Conservation (phyloP, 2,329 filamentous ascomycete genomes). For the Colletotrichum sublineola region DNA sequence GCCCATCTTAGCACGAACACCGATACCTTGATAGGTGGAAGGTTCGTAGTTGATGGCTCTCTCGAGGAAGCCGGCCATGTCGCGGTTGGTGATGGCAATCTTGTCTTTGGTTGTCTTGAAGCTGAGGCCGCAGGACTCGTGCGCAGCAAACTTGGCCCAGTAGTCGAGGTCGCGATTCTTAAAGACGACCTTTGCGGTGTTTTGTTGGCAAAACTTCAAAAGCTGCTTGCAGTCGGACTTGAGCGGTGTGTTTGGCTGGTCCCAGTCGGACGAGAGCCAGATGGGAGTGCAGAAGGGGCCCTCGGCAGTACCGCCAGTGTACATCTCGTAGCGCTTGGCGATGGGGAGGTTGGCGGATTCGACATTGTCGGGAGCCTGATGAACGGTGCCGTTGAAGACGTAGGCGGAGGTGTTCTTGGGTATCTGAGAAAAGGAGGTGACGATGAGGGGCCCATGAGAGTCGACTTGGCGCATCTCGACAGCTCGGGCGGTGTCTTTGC, state of each 20-base stretch:
- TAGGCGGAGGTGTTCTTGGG: conserved; percentile 33
- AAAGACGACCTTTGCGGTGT: conserved; percentile 31
- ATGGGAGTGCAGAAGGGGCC: conserved; percentile 24
- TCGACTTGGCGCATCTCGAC: not conserved
- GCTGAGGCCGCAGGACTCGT: conserved; percentile 32
- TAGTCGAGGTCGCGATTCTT: conserved; percentile 22
- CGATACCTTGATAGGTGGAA: not conserved
- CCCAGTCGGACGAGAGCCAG: conserved; percentile 31
- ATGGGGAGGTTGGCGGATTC: not conserved
- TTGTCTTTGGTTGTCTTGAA: conserved; percentile 19
- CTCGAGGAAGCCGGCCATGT: conserved; percentile 33
- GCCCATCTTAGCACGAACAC: conserved; percentile 24
- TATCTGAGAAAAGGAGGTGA: conserved; percentile 15
- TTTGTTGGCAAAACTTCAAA: conserved; percentile 15
- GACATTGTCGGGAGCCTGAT: not conserved
- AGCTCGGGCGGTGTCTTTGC: not conserved
- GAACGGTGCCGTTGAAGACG: conserved; percentile 8
- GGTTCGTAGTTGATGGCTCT: conserved; percentile 11
- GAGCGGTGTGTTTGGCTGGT: conserved; percentile 10
- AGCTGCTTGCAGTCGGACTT: conserved; percentile 20
- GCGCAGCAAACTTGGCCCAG: conserved; percentile 28
- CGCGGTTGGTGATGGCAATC: conserved; percentile 18
- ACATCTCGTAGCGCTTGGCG: conserved; percentile 26
- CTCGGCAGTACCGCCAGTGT: not conserved
- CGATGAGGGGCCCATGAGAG: conserved; percentile 10